A percentile compares a stretch with the other conserved stretches of the same genome.
Evolutionary conservation across 805 yeast species (phyloP).

Genomic region (Wickerhamomyces subpelliculosus): DNA sequence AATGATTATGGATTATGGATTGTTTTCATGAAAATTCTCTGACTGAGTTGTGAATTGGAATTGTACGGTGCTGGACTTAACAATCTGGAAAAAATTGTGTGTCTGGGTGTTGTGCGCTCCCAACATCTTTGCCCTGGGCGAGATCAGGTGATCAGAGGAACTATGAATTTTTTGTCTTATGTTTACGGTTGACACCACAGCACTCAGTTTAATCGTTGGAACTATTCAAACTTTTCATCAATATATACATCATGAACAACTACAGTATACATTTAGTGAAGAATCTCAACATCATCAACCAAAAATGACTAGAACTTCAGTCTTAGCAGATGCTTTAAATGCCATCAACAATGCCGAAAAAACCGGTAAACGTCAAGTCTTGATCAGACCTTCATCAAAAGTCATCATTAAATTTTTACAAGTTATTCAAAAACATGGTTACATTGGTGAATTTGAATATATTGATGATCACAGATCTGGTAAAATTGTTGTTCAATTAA

Average conservation of each 20-base stretch:
- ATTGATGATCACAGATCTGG: conserved; percentile 99
- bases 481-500: conserved; percentile 91
- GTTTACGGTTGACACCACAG: no score
- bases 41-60: background rate
- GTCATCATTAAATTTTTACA: conserved; percentile 94
- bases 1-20: background rate
- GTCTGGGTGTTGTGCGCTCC: no score
- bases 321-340: conserved; percentile 97
- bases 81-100: background rate
- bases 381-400: conserved; percentile 97
- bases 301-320: conserved; percentile 95
- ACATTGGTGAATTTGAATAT: conserved; percentile 98
- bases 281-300: background rate
- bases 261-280: background rate
- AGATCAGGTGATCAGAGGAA: no score
- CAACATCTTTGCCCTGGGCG: no score
- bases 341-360: conserved; percentile 98
- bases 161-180: no score
- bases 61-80: background rate
- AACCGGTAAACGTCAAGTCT: conserved; percentile 98
- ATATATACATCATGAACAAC: no score
- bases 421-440: conserved; percentile 97
- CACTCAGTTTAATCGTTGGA: no score
- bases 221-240: background rate
- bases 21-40: background rate